Base-by-base conservation (phyloP, 2,329 filamentous ascomycete genomes). In the Pseudocercospora ulei region DNA sequence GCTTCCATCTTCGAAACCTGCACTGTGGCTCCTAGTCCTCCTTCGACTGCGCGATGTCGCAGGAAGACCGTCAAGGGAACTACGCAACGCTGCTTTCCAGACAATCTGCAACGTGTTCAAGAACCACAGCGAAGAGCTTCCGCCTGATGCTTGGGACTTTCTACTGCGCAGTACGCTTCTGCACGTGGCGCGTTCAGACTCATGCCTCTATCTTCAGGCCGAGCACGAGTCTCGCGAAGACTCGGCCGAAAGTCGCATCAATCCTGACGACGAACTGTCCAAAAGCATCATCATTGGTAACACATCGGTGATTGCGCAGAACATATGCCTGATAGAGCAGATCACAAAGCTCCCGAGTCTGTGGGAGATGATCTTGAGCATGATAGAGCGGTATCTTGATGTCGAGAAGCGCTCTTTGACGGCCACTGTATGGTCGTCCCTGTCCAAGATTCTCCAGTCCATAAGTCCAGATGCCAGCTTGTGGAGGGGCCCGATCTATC, bases 31-130 rank as follows among this genome's bases (percentile, higher is more conserved):
- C 67, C 67, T 86, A 3, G 65, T 90, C 3, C 65, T 92, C 3
- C 64, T 84, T 2, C 69, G 82, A 18, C 64, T 92, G 2, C 81
- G 81, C 0, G 71, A 74, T 1, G 76, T 87, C 5, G 80, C 82
- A 1, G 73, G 73, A 1, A 80, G 87, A 53, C 72, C 76, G 23
- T 72, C 82, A 30, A 65, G 82, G 2, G 85, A 93, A 56, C 68
- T 90, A 27, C 73, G 84, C 27, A 88, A 88, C 52, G 86, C 82
- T 66, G 85, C 87, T 1, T 82, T 95, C 13, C 88, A 95, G 59
- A 95, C 88, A 0, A 66, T 96, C 3, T 71, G 95, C 39, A 76
- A 86, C 29, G 94, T 96, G 12, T 86, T 96, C 47, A 86, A 94
- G 58, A 86, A 84, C 1, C 92, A 92, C 47, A 85, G 85, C 7